These are phyloP conservation scores for Thermoascus crustaceus DNA, from an alignment of 2,329 filamentous ascomycete species.

Conservation along the genomic window DNA sequence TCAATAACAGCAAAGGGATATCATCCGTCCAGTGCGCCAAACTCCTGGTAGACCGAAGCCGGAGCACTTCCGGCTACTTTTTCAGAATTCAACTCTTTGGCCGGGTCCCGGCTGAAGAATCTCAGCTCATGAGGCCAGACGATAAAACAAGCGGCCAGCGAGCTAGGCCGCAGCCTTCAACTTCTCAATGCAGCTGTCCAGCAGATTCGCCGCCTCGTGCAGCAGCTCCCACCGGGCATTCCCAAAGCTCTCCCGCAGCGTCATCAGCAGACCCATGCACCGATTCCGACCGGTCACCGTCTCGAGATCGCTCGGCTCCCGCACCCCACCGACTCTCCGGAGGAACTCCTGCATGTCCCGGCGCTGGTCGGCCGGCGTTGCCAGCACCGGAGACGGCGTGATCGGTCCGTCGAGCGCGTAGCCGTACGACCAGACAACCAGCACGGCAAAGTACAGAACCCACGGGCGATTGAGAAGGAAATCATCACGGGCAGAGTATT, in stretches of 20 bases:
- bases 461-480: constrained; percentile 85
- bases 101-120: background rate
- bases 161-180: constrained; percentile 21
- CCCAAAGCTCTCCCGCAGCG: constrained; percentile 72
- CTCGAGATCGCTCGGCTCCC: constrained; percentile 69
- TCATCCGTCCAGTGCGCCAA: too few species aligned
- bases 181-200: constrained; percentile 71
- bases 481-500: constrained; percentile 79
- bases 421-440: constrained; percentile 94
- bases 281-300: constrained; percentile 67
- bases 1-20: too few species aligned
- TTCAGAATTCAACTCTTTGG: background rate
- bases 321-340: constrained; percentile 60
- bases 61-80: background rate
- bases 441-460: constrained; percentile 86
- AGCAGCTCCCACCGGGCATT: constrained; percentile 86
- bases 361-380: constrained; percentile 57
- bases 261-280: constrained; percentile 71
- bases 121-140: too few species aligned
- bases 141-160: too few species aligned
- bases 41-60: background rate
- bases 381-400: constrained; percentile 42
- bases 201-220: constrained; percentile 71
- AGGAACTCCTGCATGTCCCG: constrained; percentile 75
- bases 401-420: constrained; percentile 80